Base-by-base conservation (phyloP, 75 land plant genomes). In the Sequoia sempervirens region DNA sequence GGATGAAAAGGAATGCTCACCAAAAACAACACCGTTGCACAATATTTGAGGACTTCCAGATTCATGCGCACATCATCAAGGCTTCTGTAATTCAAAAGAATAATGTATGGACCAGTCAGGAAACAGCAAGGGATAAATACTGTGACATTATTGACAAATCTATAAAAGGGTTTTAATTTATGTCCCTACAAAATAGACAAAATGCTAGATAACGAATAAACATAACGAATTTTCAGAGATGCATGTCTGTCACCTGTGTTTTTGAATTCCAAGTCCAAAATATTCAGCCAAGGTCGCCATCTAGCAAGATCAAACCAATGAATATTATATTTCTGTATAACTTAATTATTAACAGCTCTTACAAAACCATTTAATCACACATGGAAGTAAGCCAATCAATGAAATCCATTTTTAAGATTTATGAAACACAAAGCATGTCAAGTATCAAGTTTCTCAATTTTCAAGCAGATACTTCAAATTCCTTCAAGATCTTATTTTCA, bases 41-140 rank as follows among this genome's bases (percentile, higher is more conserved):
- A 96, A 80, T 89, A 85, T 83, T 94, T 96, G 78, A 96, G 68
- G 79, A 96, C 95, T 84, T 94, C 95, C 83, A 96, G 83, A 82
- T 96, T 96, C 96, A 96, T 90, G 7, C 95, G 88, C 15, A 94
- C 95, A 90, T 96, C 98, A 83, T 91, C 95, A 40, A 96, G 85
- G 85, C 98, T 96, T 92, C 98, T 96, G 91, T 54, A 32, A 53
- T 11, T 80, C 64, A 20, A 69, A 81, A 81, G 46, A 30, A 5
- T 18, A 30, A 43, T 53, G 15, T 54, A 45, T 17, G 18, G 12
- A 73, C 30, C 43, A 54, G 37, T 75, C 26, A 83, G 15, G 32
- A 28, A 36, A 83, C 37, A 82, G 23, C 46, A 45, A 20, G 0
- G 10, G 41, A 73, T 50, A 23, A 46, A 26, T 17, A 30, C 9